A percentile compares a stretch with the other conserved stretches of the same genome.
Conservation (phyloP, 2,329 filamentous ascomycete genomes). For the Apiospora hydei region DNA sequence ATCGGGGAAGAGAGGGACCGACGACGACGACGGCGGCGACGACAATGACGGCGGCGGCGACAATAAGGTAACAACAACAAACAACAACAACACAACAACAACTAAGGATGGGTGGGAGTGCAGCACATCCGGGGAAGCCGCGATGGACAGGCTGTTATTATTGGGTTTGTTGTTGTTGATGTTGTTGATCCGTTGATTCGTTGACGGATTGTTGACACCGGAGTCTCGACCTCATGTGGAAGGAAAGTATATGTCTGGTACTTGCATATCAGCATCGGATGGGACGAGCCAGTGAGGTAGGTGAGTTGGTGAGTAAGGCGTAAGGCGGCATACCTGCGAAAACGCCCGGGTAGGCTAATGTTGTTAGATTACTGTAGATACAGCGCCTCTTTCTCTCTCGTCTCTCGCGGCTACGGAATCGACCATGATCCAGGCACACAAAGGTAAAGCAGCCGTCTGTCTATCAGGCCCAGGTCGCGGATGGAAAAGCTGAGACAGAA, state of each 20-base stretch:
- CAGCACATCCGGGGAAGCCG: neutral
- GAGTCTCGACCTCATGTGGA: neutral
- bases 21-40: too few species aligned
- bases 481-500: neutral
- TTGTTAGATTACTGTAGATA: too few species aligned
- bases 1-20: neutral
- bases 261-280: neutral
- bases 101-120: neutral
- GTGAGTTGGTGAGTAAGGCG: too few species aligned
- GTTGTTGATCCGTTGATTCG: neutral
- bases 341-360: too few species aligned
- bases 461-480: neutral
- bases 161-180: neutral
- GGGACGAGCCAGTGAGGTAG: too few species aligned
- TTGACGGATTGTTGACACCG: constrained; percentile 5
- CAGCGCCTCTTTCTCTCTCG: neutral
- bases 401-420: neutral
- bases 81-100: too few species aligned
- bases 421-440: too few species aligned
- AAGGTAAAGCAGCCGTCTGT: neutral
- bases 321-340: too few species aligned
- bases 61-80: too few species aligned
- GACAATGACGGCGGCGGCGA: too few species aligned
- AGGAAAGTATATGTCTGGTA: neutral
- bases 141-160: neutral